Evolutionary conservation across 78 protist genomes (phyloP).

Genomic region (Tieghemostelium lacteum): DNA sequence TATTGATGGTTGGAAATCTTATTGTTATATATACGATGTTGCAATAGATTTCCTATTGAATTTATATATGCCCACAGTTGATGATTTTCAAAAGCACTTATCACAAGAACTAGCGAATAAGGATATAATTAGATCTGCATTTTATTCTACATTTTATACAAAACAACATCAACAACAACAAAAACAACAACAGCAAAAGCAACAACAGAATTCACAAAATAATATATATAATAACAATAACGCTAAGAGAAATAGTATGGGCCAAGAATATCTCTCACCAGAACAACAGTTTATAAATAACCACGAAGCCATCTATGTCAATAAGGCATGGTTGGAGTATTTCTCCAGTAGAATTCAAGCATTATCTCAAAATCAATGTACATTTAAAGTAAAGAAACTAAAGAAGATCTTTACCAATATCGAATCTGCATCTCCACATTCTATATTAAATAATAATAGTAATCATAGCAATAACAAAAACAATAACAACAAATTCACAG

Average conservation of each 20-base stretch:
- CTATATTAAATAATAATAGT: neutral
- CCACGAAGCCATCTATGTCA: conserved; percentile 15
- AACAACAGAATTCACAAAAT: neutral
- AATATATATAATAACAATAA: neutral
- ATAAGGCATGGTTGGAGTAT: conserved; percentile 30
- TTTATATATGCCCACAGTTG: conserved; percentile 10
- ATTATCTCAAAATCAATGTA: conserved; percentile 2
- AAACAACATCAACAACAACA: conserved; percentile 6
- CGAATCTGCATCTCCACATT: neutral
- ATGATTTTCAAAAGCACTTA: conserved; percentile 13
- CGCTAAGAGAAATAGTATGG: neutral
- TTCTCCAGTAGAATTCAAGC: conserved; percentile 24
- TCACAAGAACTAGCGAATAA: neutral
- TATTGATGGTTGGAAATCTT: conserved; percentile 34
- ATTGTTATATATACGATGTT: conserved; percentile 53
- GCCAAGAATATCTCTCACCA: neutral
- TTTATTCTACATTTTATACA: conserved; percentile 62
- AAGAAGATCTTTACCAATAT: neutral
- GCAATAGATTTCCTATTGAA: conserved; percentile 22
- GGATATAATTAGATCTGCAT: conserved; percentile 47
- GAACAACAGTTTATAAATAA: neutral
- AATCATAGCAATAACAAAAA: neutral
- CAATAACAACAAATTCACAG: neutral
- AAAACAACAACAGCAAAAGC: neutral
- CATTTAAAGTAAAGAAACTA: conserved; percentile 16